Evolutionary conservation across 108 stramenopile species (phyloP), one percentile per base, ranked within the genome.

Genomic region (Bacterosira constricta): DNA sequence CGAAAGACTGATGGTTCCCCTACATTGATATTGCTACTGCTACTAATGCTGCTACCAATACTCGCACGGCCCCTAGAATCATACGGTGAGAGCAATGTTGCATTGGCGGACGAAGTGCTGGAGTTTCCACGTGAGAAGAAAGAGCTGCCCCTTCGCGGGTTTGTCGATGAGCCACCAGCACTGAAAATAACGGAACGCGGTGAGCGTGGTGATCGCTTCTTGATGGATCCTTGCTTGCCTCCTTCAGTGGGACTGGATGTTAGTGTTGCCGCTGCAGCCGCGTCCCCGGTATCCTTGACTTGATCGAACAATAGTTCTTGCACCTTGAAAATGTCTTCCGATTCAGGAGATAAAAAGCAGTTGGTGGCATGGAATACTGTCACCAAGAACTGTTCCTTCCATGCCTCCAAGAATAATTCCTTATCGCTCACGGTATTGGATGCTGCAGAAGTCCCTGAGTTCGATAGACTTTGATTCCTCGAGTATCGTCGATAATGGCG

Each of bases 401-500:
- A 77, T 29, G 60, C 55, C 13, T 63, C 62, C 13, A 77, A n/a
- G 36, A 62, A 69, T 21, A 63, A 51, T 26, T 77, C 62, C 49
- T 55, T 69, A 37, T 47, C 44, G 36, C 41, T 39, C 31, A 2
- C 47, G 15, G 18, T 29, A 9, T 44, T 17, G 45, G 15, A 27
- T 20, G 1, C 46, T 10, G 52, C 6, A 4, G 53, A 34, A 13
- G 55, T 47, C 6, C n/a, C 62, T 37, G 8, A 54, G 52, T 17
- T 17, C 46, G 35, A 63, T 50, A 15, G 65, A 17, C 74, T 69
- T 1, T 63, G 61, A 36, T 60, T 68, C 9, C 62, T 37, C 6
- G 75, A 67, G 53, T 63, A 77, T 41, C 75, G 61, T 46, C 61
- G 55, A 56, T 77, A 77, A 36, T 77, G 75, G 12, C 75, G 75